Evolutionary conservation across 768 basidiomycete genomes (phyloP).

Genomic region (Gloeopeniophorella convolvens): DNA sequence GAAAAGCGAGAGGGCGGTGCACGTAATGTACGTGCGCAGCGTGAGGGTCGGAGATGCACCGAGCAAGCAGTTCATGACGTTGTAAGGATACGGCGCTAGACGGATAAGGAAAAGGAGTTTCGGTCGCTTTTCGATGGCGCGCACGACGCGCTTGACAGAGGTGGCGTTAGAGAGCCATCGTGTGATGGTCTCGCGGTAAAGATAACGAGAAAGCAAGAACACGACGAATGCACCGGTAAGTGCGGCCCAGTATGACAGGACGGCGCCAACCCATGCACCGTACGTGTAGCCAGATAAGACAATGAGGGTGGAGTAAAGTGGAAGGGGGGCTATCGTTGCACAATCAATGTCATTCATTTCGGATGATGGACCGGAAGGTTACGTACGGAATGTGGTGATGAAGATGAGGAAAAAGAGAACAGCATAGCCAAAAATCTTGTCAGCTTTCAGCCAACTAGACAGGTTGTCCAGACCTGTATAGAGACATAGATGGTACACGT

Average conservation of each 20-base stretch:
- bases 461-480: constrained; percentile 71
- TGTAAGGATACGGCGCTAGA: constrained; percentile 87
- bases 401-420: constrained; percentile 80
- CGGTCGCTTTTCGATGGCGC: constrained; percentile 83
- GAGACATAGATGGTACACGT: constrained; percentile 14
- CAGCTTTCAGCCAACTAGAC: constrained; percentile 67
- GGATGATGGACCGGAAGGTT: constrained; percentile 17
- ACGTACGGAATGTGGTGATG: constrained; percentile 81
- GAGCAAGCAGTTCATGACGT: constrained; percentile 92
- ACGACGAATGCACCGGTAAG: constrained; percentile 80
- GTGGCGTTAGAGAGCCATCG: constrained; percentile 65
- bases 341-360: constrained; percentile 9
- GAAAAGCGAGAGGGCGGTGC: constrained; percentile 79
- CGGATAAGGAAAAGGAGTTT: constrained; percentile 87
- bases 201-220: constrained; percentile 69
- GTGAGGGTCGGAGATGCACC: constrained; percentile 82
- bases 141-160: constrained; percentile 73
- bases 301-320: constrained; percentile 90
- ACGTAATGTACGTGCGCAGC: constrained; percentile 67
- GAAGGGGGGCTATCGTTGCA: constrained; percentile 62
- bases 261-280: constrained; percentile 75
- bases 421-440: constrained; percentile 67
- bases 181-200: constrained; percentile 64
- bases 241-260: constrained; percentile 83
- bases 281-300: constrained; percentile 89